These are phyloP conservation scores for Annona cherimola DNA, from an alignment of 164 flowering plant species.

Conservation along the genomic window DNA sequence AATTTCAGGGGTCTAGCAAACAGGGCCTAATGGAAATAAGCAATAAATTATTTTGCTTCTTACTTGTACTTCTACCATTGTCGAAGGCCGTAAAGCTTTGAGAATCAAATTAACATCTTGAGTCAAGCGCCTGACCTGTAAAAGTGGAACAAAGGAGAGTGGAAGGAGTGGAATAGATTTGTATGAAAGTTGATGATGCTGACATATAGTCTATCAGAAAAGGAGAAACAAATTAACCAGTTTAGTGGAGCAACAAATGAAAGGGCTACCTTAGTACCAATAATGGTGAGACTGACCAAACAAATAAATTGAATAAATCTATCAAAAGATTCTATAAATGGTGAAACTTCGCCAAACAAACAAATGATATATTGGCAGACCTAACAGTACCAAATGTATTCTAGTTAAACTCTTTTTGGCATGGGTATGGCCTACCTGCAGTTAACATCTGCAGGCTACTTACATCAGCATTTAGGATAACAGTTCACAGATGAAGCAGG, in stretches of 20 bases:
- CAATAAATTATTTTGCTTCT: neutral
- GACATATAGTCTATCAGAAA: too few relatives aligned
- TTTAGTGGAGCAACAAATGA: too few relatives aligned
- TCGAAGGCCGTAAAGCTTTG: neutral
- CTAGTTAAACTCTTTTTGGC: neutral
- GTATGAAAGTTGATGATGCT: too few relatives aligned
- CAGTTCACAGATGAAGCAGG: neutral
- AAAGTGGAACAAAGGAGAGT: neutral
- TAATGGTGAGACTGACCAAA: too few relatives aligned
- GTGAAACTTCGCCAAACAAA: too few relatives aligned
- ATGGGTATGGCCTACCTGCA: neutral
- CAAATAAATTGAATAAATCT: too few relatives aligned
- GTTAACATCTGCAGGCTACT: neutral
- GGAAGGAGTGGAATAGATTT: too few relatives aligned
- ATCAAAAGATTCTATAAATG: too few relatives aligned
- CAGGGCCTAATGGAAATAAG: neutral
- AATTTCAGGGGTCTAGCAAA: neutral
- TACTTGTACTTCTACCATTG: constrained; percentile 3
- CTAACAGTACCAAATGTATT: neutral
- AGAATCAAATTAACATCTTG: neutral
- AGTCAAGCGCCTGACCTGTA: constrained; percentile 2
- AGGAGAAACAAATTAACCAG: too few relatives aligned
- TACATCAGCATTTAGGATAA: neutral
- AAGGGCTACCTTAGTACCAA: too few relatives aligned
- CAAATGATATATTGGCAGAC: too few relatives aligned